Evolutionary conservation across 805 yeast species (phyloP).

Genomic region (Ogataea pini): DNA sequence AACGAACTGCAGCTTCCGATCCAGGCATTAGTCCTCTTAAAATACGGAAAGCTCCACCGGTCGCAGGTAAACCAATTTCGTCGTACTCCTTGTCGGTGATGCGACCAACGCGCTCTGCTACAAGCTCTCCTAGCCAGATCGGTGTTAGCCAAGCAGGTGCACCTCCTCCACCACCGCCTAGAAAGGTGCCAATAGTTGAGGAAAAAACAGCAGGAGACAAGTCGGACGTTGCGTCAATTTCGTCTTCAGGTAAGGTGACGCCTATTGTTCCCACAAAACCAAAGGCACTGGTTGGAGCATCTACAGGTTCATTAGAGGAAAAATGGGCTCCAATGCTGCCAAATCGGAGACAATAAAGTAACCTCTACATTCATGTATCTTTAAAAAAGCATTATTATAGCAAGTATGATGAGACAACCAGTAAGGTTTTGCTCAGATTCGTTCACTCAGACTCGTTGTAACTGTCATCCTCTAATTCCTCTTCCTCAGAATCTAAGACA

Average conservation of each 20-base stretch:
- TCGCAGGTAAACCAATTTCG: slow-evolving; percentile 9
- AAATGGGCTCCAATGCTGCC: slow-evolving; percentile 37
- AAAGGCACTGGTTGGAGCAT: slow-evolving; percentile 22
- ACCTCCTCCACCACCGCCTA: slow-evolving; percentile 36
- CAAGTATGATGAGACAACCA: neutral
- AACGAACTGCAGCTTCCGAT: slow-evolving; percentile 17
- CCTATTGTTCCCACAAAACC: slow-evolving; percentile 38
- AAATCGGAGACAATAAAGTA: slow-evolving; percentile 26
- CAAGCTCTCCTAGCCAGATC: slow-evolving; percentile 37
- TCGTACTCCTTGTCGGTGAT: slow-evolving; percentile 27
- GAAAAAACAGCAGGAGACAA: neutral
- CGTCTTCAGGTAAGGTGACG: slow-evolving; percentile 23
- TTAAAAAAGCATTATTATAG: neutral
- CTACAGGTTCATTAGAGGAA: slow-evolving; percentile 10
- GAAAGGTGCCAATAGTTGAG: slow-evolving; percentile 10
- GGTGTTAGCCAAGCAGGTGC: slow-evolving; percentile 38
- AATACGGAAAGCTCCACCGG: slow-evolving; percentile 28
- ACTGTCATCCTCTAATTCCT: slow-evolving; percentile 19
- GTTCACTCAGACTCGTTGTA: slow-evolving; percentile 21
- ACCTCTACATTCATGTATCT: neutral
- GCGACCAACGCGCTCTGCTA: slow-evolving; percentile 34
- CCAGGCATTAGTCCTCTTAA: slow-evolving; percentile 16
- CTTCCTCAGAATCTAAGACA: slow-evolving; percentile 8
- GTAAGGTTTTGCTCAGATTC: no score
- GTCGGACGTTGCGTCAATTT: slow-evolving; percentile 8